Evolutionary conservation across 345 rosid genomes (phyloP), one percentile per base, ranked within the genome.

Genomic region (Nasturtium officinale): DNA sequence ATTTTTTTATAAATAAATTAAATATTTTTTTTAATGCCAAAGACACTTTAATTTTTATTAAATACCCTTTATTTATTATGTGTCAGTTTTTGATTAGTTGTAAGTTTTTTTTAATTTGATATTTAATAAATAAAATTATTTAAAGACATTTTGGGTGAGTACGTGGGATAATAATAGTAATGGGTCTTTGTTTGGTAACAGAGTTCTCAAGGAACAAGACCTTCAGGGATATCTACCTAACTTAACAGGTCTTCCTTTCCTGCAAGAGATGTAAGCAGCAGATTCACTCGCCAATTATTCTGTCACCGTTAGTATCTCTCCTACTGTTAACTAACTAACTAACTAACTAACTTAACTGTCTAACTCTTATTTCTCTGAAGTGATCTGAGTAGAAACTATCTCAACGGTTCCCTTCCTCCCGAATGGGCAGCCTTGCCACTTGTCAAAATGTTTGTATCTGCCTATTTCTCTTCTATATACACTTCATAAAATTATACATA

Each of bases 221-320:
- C 89, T 85, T 33, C 73, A 21, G 7, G 88, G 90, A 16, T 17
- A 61, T 37, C 85, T 85, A 58, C 90, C 90, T 45, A 55, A 80
- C 13, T 4, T 87, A 5, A 70, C 55, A 5, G 65, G 82, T 16
- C 78, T 87, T 65, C 80, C 85, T 62, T 82, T 66, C 52, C 78
- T 87, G 37, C 77, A 58, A 77, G 52, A 73, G 58, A 57, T 87
- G 91, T 85, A 72, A 79, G 82, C 8, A 33, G 15, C n/a, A n/a
- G n/a, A 12, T 60, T 28, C 30, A 42, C 26, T 47, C 28, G 12
- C 50, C 16, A 46, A 42, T n/a, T n/a, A n/a, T 5, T 6, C 25
- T 23, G 9, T 42, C 58, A 20, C 17, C 23, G 2, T 25, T 3
- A 6, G 37, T 55, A 4, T 62, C 35, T 65, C 8, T 46, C 6